Conservation (phyloP, 805 yeast species). For the Starmera quercuum region DNA sequence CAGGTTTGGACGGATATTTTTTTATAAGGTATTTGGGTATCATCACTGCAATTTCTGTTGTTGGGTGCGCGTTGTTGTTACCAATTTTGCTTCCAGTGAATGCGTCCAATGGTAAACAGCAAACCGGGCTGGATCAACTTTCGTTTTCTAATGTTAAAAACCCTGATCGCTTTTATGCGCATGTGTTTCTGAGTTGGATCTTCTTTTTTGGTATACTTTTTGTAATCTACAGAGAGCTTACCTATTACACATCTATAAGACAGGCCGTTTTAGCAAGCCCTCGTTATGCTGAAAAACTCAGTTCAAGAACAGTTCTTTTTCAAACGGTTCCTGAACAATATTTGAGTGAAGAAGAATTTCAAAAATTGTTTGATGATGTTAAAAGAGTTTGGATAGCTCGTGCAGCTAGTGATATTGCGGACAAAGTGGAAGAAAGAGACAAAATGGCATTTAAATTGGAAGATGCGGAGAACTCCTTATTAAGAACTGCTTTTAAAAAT, state of each 20-base stretch:
- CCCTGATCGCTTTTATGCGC: conserved; percentile 70
- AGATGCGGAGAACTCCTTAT: conserved; percentile 47
- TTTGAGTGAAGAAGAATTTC: conserved; percentile 64
- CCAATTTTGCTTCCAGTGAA: conserved; percentile 79
- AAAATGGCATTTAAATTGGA: conserved; percentile 58
- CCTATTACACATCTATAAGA: conserved; percentile 68
- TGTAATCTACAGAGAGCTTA: conserved; percentile 75
- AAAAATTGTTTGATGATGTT: conserved; percentile 75
- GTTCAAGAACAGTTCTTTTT: conserved; percentile 77
- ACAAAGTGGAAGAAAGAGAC: conserved; percentile 52
- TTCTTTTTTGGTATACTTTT: conserved; percentile 66
- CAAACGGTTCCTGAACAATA: conserved; percentile 76
- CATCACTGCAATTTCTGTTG: conserved; percentile 42
- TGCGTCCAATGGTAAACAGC: conserved; percentile 56
- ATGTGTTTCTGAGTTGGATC: conserved; percentile 73
- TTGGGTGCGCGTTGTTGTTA: conserved; percentile 48
- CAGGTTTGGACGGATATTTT: conserved; percentile 93
- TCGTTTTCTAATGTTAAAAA: conserved; percentile 69
- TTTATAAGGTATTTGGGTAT: conserved; percentile 71
- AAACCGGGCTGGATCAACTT: conserved; percentile 64
- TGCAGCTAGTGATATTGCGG: conserved; percentile 43
- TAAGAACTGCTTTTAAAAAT: conserved; percentile 57
- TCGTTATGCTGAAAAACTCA: conserved; percentile 60
- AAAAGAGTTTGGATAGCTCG: conserved; percentile 76
- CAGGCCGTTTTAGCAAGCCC: conserved; percentile 78